A percentile compares a stretch with the other conserved stretches of the same genome.
These are phyloP conservation scores for Cladosporium sp. DNA, from an alignment of 2,329 filamentous ascomycete species.

Conservation along the genomic window DNA sequence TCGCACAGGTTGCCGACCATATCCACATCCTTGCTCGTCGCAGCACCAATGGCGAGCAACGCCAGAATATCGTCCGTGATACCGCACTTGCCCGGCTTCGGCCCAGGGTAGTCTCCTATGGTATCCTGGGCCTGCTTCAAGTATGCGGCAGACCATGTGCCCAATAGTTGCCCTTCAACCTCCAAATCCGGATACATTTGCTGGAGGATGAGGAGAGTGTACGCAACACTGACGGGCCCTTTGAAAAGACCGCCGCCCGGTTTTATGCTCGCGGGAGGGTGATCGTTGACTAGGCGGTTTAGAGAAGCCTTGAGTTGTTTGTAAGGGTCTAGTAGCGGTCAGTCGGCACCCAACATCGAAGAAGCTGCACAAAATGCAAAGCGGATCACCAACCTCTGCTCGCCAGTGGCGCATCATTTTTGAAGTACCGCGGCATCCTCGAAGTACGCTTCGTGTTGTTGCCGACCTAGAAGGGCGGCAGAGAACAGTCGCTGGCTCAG, in stretches of 20 bases:
- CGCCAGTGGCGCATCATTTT: conserved; percentile 33
- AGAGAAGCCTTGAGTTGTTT: conserved; percentile 47
- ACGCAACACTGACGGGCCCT: conserved; percentile 45
- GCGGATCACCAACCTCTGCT: conserved; percentile 25
- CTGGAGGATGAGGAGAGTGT: conserved; percentile 45
- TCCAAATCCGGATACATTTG: conserved; percentile 43
- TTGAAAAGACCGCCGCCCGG: conserved; percentile 46
- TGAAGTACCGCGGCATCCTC: conserved; percentile 35
- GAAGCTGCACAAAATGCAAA: neutral
- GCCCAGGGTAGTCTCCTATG: conserved; percentile 44
- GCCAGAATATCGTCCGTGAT: conserved; percentile 47
- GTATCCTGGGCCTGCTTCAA: conserved; percentile 45
- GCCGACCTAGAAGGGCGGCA: neutral
- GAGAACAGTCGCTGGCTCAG: neutral
- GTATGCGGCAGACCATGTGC: conserved; percentile 46
- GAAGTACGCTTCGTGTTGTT: neutral
- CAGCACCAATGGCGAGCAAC: conserved; percentile 44
- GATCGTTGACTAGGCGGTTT: conserved; percentile 41
- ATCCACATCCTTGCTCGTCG: conserved; percentile 44
- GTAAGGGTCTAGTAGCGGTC: conserved; percentile 34
- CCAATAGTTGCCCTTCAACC: conserved; percentile 41
- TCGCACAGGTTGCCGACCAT: conserved; percentile 46
- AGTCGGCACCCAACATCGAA: neutral
- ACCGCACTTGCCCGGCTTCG: conserved; percentile 41
- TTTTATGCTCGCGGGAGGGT: conserved; percentile 41